Evolutionary conservation across 2,329 filamentous ascomycete species (phyloP).

Genomic region (Ophiostoma piceae): DNA sequence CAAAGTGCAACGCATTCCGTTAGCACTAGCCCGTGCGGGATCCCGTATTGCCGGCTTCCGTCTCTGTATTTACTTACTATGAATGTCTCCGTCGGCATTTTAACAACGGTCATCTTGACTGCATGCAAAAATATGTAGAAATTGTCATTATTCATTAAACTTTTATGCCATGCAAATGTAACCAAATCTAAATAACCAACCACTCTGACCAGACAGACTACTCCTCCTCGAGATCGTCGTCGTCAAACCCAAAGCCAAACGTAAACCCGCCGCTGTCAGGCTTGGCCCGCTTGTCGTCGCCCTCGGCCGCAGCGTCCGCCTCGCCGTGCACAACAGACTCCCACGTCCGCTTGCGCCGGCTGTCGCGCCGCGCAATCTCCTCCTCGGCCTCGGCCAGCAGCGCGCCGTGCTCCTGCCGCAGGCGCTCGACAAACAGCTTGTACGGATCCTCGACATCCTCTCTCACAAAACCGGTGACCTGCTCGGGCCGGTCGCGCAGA

Average conservation of each 20-base stretch:
- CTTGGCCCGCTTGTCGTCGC: constrained; percentile 29
- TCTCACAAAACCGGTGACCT: constrained; percentile 71
- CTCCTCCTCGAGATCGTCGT: constrained; percentile 35
- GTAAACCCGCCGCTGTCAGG: constrained; percentile 46
- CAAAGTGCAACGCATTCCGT: neutral
- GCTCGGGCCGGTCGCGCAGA: constrained; percentile 72
- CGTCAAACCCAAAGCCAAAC: constrained; percentile 49
- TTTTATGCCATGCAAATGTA: neutral
- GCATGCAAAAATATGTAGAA: neutral
- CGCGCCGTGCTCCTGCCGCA: constrained; percentile 59
- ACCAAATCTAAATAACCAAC: neutral
- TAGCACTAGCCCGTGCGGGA: neutral
- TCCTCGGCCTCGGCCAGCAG: constrained; percentile 57
- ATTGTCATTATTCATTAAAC: constrained; percentile 2
- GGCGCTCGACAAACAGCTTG: constrained; percentile 64
- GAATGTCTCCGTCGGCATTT: neutral
- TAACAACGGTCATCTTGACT: no score
- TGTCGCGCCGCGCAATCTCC: constrained; percentile 58
- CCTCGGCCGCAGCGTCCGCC: constrained; percentile 28
- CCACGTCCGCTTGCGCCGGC: constrained; percentile 77
- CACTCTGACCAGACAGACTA: neutral
- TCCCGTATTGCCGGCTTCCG: neutral
- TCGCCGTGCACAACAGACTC: constrained; percentile 63
- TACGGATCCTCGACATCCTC: constrained; percentile 67
- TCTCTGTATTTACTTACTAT: neutral